These are phyloP conservation scores for Exobasidium cylindrosporum DNA, from an alignment of 1,284 basidiomycete species.

Conservation along the genomic window DNA sequence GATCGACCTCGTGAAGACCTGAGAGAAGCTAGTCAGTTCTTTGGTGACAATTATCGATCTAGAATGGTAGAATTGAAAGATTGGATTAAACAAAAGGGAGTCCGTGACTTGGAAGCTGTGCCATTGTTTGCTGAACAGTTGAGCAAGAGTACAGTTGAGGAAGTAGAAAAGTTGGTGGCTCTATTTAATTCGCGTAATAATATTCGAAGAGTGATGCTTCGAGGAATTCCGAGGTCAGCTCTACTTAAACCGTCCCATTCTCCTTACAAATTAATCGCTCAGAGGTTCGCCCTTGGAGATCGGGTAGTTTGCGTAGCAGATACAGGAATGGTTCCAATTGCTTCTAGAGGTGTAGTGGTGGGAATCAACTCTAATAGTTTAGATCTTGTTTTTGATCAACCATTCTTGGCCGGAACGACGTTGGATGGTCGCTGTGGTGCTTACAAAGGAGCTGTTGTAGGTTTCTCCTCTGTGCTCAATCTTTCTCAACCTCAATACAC, in stretches of 20 bases:
- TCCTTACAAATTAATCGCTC: conserved; percentile 82
- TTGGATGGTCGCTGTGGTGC: conserved; percentile 63
- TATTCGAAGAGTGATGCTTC: conserved; percentile 70
- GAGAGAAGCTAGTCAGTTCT: conserved; percentile 71
- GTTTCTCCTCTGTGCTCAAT: conserved; percentile 46
- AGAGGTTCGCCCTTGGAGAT: conserved; percentile 88
- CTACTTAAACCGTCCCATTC: conserved; percentile 91
- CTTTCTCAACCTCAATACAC: conserved; percentile 47
- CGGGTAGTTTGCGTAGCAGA: conserved; percentile 94
- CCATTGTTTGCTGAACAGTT: conserved; percentile 88
- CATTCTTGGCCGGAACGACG: conserved; percentile 88
- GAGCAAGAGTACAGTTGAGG: conserved; percentile 62
- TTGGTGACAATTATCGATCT: conserved; percentile 63
- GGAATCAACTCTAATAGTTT: conserved; percentile 75
- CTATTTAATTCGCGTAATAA: background rate
- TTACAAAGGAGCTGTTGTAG: conserved; percentile 37
- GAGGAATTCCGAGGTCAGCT: conserved; percentile 87
- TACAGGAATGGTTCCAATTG: conserved; percentile 81
- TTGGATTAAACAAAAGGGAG: conserved; percentile 83
- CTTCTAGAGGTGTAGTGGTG: conserved; percentile 88
- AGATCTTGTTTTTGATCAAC: conserved; percentile 94
- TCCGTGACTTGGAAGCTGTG: conserved; percentile 86
- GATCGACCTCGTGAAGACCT: conserved; percentile 58
- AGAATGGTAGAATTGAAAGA: conserved; percentile 73
- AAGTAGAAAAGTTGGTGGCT: conserved; percentile 63